Base-by-base conservation (phyloP, 164 flowering plant species). In the Tetrastigma voinierianum region DNA sequence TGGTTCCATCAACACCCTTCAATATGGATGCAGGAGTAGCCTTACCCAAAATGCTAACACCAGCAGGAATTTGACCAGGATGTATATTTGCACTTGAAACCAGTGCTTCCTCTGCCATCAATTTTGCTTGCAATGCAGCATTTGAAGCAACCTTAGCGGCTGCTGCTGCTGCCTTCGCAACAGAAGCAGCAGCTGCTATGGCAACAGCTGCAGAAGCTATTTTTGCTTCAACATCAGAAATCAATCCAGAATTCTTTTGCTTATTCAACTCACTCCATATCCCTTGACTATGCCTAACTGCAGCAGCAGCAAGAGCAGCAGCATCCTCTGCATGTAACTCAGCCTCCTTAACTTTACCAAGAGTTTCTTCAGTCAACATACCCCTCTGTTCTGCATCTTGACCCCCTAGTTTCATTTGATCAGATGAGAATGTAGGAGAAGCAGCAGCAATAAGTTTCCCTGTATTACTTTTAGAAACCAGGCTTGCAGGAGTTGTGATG, bases 131-230 rank as follows among this genome's bases (percentile, higher is more conserved):
- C 78, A 90, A 67, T 59, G 97, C 97, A 75, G 97, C 98, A 78
- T 79, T 87, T 18, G 86, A 82, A 63, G 99, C 99, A 77, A 96
- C 81, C 80, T 83, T 86, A 64, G 99, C 99, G 72, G 93, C 93
- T 3, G 98, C 99, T 49, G 99, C 91, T 2, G 99, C 99, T 12
- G 97, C 98, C 81, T 87, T 92, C 18, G 99, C 98, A 80, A 96
- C 96, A 61, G 96, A 87, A 56, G 93, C 92, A 58, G 99, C 94
- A 1, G 99, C 98, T 44, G 98, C 91, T 46, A 86, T 76, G 62
- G 92, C 88, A 69, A 72, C 95, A 25, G 96, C 93, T 18, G 98
- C 87, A 72, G 93, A 87, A 66, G 86, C 84, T 61, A 96, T 59
- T 70, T 81, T 85, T 45, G 83, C 79, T 81, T 91, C 90, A 75